Evolutionary conservation across 441 rosid genomes (phyloP), one percentile per base, ranked within the genome.

Genomic region (Pelargonium australe): DNA sequence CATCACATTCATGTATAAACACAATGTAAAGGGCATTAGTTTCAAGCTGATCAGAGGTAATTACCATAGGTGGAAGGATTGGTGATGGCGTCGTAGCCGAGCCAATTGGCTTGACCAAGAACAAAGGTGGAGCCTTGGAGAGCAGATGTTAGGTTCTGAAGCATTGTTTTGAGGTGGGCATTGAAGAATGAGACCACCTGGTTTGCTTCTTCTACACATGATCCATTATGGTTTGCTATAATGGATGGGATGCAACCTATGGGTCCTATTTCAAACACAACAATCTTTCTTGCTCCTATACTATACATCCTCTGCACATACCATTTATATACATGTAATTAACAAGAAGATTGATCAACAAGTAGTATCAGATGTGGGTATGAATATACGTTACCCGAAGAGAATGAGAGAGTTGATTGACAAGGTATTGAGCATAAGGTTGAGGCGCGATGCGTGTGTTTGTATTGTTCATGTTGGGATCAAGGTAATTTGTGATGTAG

Each of bases 191-290:
- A 51, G 1, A 78, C 81, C 1, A 79, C 41, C 19, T 72, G 66
- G 75, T 84, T 84, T 0, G 58, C 5, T 40, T 72, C 75, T 45
- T 82, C 81, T 0, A 40, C 74, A 3, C 90, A 86, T 49, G 64
- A 41, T 9, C 80, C 81, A 28, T 65, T 57, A 2, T 66, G 14
- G 16, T 63, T 68, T 75, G 69, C 77, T 0, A 76, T 49, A 2
- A 82, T 49, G 0, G 77, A 68, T 0, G 86, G 86, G 23, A 80
- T 73, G 82, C 88, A 84, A 0, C 86, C 86, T 0, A 84, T 67
- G 0, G 86, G 84, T 0, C 90, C 90, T 16, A 86, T 40, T 61
- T 80, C 84, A 25, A 70, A 73, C 70, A 80, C 68, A 12, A 82
- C 70, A 0, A 84, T 66, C 71, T 81, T 84, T 23, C 84, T 80